Evolutionary conservation across 257 asterid species (phyloP).

Genomic region (Coffea eugenioides): DNA sequence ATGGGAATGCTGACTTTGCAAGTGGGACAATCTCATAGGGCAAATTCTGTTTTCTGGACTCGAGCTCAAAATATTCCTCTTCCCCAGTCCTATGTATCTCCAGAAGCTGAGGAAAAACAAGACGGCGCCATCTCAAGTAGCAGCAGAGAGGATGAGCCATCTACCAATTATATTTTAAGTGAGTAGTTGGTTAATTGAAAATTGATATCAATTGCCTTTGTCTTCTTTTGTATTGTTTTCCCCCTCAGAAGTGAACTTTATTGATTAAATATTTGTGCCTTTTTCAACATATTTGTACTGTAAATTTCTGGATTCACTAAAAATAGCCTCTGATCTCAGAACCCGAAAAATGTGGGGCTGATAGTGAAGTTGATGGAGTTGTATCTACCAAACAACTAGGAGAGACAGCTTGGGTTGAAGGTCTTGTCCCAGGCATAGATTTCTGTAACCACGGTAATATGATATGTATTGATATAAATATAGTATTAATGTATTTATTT

Average conservation of each 20-base stretch:
- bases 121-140: conserved; percentile 19
- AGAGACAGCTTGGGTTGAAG: conserved; percentile 81
- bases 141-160: conserved; percentile 23
- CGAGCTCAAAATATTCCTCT: conserved; percentile 90
- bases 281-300: background rate
- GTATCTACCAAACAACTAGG: conserved; percentile 41
- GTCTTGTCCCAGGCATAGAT: conserved; percentile 97
- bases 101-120: conserved; percentile 38
- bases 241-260: conserved; percentile 10
- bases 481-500: background rate
- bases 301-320: conserved; percentile 1
- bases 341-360: conserved; percentile 17
- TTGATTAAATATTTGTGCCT: conserved; percentile 2
- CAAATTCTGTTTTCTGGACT: conserved; percentile 94
- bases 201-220: conserved; percentile 33
- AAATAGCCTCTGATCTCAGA: conserved; percentile 19
- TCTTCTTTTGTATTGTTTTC: conserved; percentile 13
- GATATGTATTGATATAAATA: conserved; percentile 17
- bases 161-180: conserved; percentile 25
- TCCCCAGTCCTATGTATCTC: conserved; percentile 56
- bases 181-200: conserved; percentile 38
- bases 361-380: conserved; percentile 41
- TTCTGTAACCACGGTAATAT: conserved; percentile 95
- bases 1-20: conserved; percentile 27
- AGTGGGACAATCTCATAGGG: conserved; percentile 55